Evolutionary conservation across 768 basidiomycete species (phyloP), one percentile per base, ranked within the genome.

Genomic region (Guyanaporus albipodus): DNA sequence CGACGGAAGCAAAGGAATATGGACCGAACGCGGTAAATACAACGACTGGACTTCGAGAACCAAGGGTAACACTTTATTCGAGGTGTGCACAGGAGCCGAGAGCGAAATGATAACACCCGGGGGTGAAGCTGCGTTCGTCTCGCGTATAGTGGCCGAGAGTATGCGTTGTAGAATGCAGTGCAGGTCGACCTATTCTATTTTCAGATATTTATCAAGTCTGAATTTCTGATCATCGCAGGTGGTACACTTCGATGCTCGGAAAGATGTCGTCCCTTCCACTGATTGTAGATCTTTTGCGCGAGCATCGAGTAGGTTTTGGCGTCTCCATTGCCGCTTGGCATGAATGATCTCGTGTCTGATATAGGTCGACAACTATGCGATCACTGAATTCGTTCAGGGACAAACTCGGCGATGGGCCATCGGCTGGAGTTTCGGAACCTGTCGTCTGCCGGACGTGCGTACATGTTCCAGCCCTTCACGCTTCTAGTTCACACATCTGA

Each of bases 211-310:
- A 2, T 36, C 19, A 6, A 18, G 26, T 5, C 33, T 37, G 19
- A 12, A 39, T 27, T 42, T 15, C 34, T 44, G 28, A 11, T 34
- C 39, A 14, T 41, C 11, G 18, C 40, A 42, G 90, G 36, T 97
- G 94, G 95, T 97, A 83, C 58, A 93, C 94, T 0, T 91, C 90
- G 5, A 85, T 97, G 78, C 74, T 97, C 0, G 95, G 95, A 4
- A 95, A 91, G 57, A 71, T 85, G 64, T 78, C 87, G 0, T 91
- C 91, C 3, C 72, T 97, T 2, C 62, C 67, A 0, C 67, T 77
- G 4, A 66, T 97, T 7, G 78, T 91, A 0, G 68, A 69, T 2
- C 61, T 74, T 1, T 67, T 96, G 18, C 74, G 74, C 28, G 54
- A 64, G 12, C 44, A 72, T 9, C 60, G 69, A 31, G 84, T 82